Evolutionary conservation across 176 grass and related monocot genomes (phyloP).

Genomic region (maize (Zea mays)): DNA sequence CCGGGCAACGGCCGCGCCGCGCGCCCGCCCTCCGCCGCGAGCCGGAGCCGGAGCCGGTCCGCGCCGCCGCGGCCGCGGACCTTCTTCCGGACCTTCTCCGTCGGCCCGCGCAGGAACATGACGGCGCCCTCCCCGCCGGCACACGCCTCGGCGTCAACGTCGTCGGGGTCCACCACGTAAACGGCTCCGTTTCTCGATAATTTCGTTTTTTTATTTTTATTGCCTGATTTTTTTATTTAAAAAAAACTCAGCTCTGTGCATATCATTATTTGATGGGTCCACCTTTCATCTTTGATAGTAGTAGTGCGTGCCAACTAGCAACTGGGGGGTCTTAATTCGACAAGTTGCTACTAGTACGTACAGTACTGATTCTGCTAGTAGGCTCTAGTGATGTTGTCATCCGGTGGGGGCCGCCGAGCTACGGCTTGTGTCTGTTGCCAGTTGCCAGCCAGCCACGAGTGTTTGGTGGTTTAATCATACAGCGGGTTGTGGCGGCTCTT

Average conservation of each 20-base stretch:
- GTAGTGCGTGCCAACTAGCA: background rate
- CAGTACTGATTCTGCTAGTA: background rate
- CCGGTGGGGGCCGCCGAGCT: background rate
- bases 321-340: too few species aligned
- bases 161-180: constrained; percentile 43
- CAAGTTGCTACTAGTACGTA: too few species aligned
- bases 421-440: background rate
- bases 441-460: background rate
- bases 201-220: background rate
- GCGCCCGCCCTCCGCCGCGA: background rate
- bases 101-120: constrained; percentile 36
- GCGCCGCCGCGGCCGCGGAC: constrained; percentile 8
- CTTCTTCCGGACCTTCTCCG: constrained; percentile 57
- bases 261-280: constrained; percentile 12
- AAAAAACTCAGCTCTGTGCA: constrained; percentile 18
- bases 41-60: constrained; percentile 22
- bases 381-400: background rate
- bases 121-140: background rate
- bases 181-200: background rate
- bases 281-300: background rate
- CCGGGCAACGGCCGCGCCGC: constrained; percentile 29
- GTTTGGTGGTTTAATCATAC: background rate
- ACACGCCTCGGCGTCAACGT: constrained; percentile 6
- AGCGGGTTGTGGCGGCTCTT: background rate
- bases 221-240: background rate